These are phyloP conservation scores for Pythium periplocum DNA, from an alignment of 352 stramenopile species.

Conservation along the genomic window DNA sequence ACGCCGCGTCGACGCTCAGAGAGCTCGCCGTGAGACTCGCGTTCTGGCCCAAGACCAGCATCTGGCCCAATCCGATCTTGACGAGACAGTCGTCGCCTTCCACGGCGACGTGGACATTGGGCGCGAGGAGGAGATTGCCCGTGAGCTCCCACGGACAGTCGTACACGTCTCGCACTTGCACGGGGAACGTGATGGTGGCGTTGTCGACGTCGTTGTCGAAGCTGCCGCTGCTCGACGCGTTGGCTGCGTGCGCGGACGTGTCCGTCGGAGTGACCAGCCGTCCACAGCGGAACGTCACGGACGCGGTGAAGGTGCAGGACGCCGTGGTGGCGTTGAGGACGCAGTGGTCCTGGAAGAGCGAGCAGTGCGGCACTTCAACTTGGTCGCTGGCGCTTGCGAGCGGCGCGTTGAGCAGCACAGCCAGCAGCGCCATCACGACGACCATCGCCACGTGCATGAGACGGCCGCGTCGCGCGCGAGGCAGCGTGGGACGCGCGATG, in stretches of 20 bases:
- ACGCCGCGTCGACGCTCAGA: conserved; percentile 51
- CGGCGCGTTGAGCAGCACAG: background rate
- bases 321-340: conserved; percentile 39
- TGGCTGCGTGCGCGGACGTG: conserved; percentile 3
- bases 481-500: too few species aligned
- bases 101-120: conserved; percentile 30
- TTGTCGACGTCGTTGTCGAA: conserved; percentile 3
- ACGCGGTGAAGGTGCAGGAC: conserved; percentile 43
- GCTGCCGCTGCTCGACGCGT: background rate
- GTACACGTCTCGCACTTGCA: conserved; percentile 14
- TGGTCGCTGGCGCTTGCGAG: background rate
- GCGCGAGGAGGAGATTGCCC: conserved; percentile 40
- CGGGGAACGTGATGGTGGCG: conserved; percentile 1
- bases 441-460: too few species aligned
- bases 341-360: conserved; percentile 36
- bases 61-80: conserved; percentile 44
- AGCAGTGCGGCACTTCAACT: conserved; percentile 27
- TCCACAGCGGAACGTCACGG: conserved; percentile 38
- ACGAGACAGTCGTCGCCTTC: conserved; percentile 49
- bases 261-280: too few species aligned
- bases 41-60: conserved; percentile 35
- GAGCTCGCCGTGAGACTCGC: conserved; percentile 34
- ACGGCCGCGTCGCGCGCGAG: too few species aligned
- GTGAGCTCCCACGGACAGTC: conserved; percentile 60
- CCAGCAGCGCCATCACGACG: background rate